Evolutionary conservation across 768 basidiomycete species (phyloP), one percentile per base, ranked within the genome.

Genomic region (Daedaleopsis sinensis): DNA sequence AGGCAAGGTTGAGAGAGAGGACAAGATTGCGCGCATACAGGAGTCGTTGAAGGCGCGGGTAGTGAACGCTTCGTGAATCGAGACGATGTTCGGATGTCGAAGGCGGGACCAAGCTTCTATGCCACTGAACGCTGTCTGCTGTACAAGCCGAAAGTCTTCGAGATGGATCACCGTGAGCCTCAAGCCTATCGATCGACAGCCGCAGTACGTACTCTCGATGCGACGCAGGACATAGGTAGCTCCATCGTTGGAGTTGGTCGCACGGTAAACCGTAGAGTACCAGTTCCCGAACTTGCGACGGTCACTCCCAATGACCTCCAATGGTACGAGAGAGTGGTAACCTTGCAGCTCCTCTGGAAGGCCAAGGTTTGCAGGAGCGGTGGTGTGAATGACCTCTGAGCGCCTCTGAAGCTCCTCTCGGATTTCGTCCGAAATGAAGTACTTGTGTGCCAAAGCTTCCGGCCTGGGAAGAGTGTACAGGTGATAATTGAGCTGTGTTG

Each of bases 21-120:
- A 10, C 52, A 60, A 49, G 8, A 43, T 3, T 50, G 35, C 21
- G 15, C 15, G 79, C 89, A 53, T 69, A 96, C 96, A 98, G 67
- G 88, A 89, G 72, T 98, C 97, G 57, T 87, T 86, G 73, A 99
- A 99, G 0, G 91, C 86, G 32, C 89, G 84, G 0, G 96, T 96
- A 0, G 97, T 98, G 77, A 99, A 98, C 0, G 96, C 97, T 72
- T 98, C 97, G 52, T 85, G 83, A 21, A 98, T 78, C 10, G 84
- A 74, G 16, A 96, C 86, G 61, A 99, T 88, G 64, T 84, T 88
- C 0, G 97, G 95, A 76, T 98, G 96, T 18, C 79, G 83, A 58
- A 98, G 79, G 47, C 84, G 80, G 1, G 87, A 85, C 97, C 97
- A 99, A 16, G 85, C 78, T 65, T 97, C 96, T 49, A 98, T 89